These are phyloP conservation scores for Aspergillus transmontanensis DNA, from an alignment of 2,329 filamentous ascomycete genomes.

Conservation along the genomic window DNA sequence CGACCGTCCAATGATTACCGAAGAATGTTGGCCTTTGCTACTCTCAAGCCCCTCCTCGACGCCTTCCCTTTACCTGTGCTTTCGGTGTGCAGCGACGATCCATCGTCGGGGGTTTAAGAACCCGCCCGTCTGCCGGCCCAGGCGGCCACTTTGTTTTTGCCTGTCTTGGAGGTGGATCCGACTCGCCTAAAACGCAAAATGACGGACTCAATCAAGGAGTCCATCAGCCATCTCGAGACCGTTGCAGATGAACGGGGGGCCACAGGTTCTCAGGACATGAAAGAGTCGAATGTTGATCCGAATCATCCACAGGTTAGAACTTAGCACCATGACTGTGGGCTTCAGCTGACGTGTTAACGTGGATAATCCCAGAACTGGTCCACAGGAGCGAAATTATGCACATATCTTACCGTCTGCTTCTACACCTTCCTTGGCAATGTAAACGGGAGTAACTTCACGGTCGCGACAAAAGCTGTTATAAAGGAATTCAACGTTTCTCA, in stretches of 20 bases:
- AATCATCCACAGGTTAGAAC: slow-evolving; percentile 24
- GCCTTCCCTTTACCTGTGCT: background rate
- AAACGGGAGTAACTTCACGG: slow-evolving; percentile 43
- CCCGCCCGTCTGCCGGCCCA: background rate
- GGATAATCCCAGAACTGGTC: slow-evolving; percentile 25
- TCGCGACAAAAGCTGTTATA: slow-evolving; percentile 35
- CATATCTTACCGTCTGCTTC: slow-evolving; percentile 40
- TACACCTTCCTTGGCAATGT: slow-evolving; percentile 45
- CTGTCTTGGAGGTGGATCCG: background rate
- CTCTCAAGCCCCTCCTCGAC: background rate
- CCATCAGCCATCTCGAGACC: slow-evolving; percentile 6
- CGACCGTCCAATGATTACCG: background rate
- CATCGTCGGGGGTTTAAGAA: background rate
- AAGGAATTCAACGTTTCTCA: slow-evolving; percentile 30
- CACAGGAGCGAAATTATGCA: slow-evolving; percentile 21
- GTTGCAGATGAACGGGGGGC: slow-evolving; percentile 6
- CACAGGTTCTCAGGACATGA: background rate
- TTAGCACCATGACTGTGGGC: no score
- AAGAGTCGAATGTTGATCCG: slow-evolving; percentile 4
- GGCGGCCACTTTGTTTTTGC: background rate
- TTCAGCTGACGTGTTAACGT: background rate
- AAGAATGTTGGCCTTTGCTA: background rate
- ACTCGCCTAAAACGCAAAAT: background rate
- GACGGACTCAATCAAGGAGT: slow-evolving; percentile 1
- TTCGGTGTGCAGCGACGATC: background rate